Base-by-base conservation (phyloP, 108 stramenopile species). In the Stephanodiscus triporus region DNA sequence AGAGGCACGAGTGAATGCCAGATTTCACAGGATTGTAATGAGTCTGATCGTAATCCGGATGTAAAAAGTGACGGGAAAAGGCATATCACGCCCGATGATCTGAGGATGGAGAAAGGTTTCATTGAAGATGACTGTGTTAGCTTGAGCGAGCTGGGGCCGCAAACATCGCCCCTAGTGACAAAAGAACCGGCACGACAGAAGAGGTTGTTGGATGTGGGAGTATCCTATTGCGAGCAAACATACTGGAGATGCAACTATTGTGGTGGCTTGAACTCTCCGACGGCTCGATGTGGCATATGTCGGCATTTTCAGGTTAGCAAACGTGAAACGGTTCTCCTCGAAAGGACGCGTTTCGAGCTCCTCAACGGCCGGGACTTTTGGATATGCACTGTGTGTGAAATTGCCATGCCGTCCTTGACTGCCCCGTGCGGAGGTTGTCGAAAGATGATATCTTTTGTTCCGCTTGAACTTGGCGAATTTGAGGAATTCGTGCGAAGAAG, bases 301-400 rank as follows among this genome's bases (percentile, higher is more conserved):
- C 24, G 56, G 14, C 36, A 54, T 26, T 67, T 34, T 37, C 7
- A 67, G 36, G 36, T 27, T 22, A 51, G 34, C 37, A 38, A 38
- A 51, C 22, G 42, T 20, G 56, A 74, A 47, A 56, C n/a, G 32
- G 56, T 63, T 29, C 56, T 77, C 37, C 64, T 70, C 2, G 70
- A 70, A 50, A 50, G 61, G 23, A 77, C 64, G 30, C 63, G 77
- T n/a, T 58, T 50, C 58, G 53, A 77, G 23, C 37, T 77, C 17
- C 70, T 77, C 56, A 77, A 37, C 59, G 77, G 77, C 23, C 63
- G 69, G 40, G 77, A 77, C 57, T 71, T 54, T 37, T 77, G 77
- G 77, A 77, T 77, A 45, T 77, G 77, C 37, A 77, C 77, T n/a
- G 16, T 45, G 2, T 71, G 77, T 51, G 68, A 63, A 16, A 36